These are phyloP conservation scores for Chimonanthus praecox DNA, from an alignment of 164 flowering plant species.

Conservation along the genomic window DNA sequence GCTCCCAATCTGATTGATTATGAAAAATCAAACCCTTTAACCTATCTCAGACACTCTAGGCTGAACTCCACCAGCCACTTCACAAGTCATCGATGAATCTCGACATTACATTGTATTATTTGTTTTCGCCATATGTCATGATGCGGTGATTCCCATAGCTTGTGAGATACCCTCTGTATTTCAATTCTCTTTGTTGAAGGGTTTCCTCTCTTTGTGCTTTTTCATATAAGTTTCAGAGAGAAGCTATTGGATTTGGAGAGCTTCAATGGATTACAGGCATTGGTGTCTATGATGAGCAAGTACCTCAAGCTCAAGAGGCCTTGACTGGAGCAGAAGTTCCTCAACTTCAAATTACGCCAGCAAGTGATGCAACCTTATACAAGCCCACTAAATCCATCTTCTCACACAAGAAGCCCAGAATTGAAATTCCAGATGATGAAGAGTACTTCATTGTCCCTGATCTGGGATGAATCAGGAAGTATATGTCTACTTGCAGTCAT, in stretches of 20 bases:
- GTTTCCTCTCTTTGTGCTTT: neutral
- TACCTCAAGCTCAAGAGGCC: constrained; percentile 28
- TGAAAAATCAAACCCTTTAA: no score
- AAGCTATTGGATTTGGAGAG: constrained; percentile 51
- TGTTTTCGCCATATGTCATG: no score
- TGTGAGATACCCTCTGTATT: neutral
- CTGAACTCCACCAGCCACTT: no score
- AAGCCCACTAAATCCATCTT: constrained; percentile 38
- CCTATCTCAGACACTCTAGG: no score
- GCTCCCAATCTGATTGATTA: no score
- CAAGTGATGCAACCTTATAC: constrained; percentile 27
- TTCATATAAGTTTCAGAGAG: constrained; percentile 42
- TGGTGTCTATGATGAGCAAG: constrained; percentile 58
- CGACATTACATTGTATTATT: no score
- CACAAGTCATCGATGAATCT: no score
- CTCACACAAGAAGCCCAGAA: constrained; percentile 69
- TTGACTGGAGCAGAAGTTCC: constrained; percentile 85
- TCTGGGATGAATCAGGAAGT: constrained; percentile 50
- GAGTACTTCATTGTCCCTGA: constrained; percentile 85
- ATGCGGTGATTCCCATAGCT: no score
- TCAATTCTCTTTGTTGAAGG: neutral
- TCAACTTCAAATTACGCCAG: constrained; percentile 44
- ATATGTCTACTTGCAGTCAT: no score
- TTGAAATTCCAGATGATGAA: constrained; percentile 58
- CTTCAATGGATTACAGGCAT: constrained; percentile 69